Conservation (phyloP, 495 filamentous ascomycete genomes). For the Podospora sp. region DNA sequence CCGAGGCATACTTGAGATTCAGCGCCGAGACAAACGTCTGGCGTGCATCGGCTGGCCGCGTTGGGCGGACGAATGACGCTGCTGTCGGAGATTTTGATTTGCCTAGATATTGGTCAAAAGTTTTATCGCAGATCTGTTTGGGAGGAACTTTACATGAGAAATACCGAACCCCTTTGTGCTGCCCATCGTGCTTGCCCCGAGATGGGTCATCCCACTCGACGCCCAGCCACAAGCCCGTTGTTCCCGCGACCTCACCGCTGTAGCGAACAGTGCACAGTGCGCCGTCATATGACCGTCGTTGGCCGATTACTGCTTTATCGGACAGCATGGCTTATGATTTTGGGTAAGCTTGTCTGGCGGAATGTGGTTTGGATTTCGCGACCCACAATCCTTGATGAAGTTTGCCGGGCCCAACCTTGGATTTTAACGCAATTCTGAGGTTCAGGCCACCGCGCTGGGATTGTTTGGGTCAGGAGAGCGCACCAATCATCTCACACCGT, state of each 20-base stretch:
- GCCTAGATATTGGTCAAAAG: conserved; percentile 47
- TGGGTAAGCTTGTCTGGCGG: conserved; percentile 20
- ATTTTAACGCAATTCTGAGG: not conserved
- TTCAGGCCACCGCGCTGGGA: conserved; percentile 12
- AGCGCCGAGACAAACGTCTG: conserved; percentile 78
- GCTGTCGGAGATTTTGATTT: conserved; percentile 65
- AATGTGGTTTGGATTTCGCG: conserved; percentile 1
- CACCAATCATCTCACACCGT: not conserved
- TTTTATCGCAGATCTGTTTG: no score
- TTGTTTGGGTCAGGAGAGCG: not conserved
- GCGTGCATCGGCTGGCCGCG: conserved; percentile 65
- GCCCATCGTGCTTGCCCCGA: conserved; percentile 88
- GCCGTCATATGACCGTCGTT: conserved; percentile 76
- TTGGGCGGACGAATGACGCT: conserved; percentile 85
- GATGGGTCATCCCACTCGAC: conserved; percentile 93
- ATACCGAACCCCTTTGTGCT: conserved; percentile 75
- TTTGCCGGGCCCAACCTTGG: not conserved
- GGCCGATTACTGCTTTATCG: conserved; percentile 49
- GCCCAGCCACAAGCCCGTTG: conserved; percentile 82
- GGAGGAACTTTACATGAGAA: conserved; percentile 68
- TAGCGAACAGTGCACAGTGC: conserved; percentile 83
- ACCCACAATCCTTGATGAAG: not conserved
- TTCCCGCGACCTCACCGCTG: conserved; percentile 73
- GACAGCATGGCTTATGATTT: not conserved
- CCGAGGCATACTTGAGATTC: conserved; percentile 76